phyloP scores from a whole-genome alignment of 805 yeast genomes.

The Kurtzmaniella fragi region DNA sequence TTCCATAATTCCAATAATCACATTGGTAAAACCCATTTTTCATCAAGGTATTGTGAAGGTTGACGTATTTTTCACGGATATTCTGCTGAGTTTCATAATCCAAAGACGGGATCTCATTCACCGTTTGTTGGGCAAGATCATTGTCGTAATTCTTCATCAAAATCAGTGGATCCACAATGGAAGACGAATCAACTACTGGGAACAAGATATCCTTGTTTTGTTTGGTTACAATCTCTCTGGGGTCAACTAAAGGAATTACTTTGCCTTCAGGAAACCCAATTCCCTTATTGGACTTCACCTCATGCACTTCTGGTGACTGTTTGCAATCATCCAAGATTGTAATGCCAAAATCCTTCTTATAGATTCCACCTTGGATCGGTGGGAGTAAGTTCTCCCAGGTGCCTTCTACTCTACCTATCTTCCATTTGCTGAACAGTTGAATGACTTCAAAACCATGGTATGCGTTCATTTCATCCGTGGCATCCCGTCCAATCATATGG shows the following conservation, averaged over 20 bases:
- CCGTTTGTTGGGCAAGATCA: conserved; percentile 48
- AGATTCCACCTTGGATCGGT: conserved; percentile 79
- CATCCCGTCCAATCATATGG: conserved; percentile 86
- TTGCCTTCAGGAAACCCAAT: conserved; percentile 38
- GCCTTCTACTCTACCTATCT: conserved; percentile 58
- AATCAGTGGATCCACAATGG: conserved; percentile 51
- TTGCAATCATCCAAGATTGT: conserved; percentile 11
- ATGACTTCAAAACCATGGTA: conserved; percentile 66
- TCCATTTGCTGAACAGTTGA: conserved; percentile 47
- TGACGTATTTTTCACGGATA: conserved; percentile 54
- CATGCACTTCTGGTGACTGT: conserved; percentile 3
- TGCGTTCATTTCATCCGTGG: conserved; percentile 86
- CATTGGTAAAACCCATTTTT: conserved; percentile 65
- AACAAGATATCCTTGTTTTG: conserved; percentile 29
- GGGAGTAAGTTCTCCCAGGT: conserved; percentile 76
- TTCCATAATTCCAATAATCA: conserved; percentile 65
- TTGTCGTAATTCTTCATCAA: conserved; percentile 57
- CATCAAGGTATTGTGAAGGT: conserved; percentile 51
- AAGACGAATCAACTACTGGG: conserved; percentile 19
- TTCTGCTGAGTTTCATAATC: conserved; percentile 62
- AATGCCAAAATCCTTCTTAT: conserved; percentile 11
- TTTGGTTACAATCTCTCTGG: conserved; percentile 36
- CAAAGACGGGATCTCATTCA: conserved; percentile 54
- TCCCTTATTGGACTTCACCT: conserved; percentile 4
- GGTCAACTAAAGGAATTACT: conserved; percentile 51